Evolutionary conservation across 169 alveolate species (phyloP).

Genomic region (Plasmodium reichenowi): DNA sequence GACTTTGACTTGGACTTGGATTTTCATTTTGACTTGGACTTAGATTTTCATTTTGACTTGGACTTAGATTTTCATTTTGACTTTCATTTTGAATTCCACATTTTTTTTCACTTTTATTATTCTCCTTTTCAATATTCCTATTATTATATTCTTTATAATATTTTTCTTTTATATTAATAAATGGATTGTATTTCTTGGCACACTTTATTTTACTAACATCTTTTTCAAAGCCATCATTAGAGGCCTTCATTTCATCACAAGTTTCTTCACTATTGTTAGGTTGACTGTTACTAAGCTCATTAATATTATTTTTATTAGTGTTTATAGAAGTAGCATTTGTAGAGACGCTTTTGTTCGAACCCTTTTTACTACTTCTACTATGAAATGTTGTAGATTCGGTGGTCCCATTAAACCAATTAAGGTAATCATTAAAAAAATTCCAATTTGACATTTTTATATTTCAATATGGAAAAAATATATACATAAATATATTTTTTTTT

Average conservation of each 20-base stretch:
- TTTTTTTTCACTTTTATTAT: neutral
- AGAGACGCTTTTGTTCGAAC: no score
- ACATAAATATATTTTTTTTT: constrained; percentile 3
- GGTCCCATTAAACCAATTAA: constrained; percentile 27
- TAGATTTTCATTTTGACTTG: neutral
- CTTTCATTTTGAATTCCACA: neutral
- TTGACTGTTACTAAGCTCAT: no score
- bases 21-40: neutral
- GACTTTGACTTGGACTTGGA: neutral
- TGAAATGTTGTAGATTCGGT: neutral
- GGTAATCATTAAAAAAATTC: constrained; percentile 33
- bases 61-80: neutral
- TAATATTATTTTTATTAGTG: no score
- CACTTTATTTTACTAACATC: constrained; percentile 4
- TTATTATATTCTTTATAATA: neutral
- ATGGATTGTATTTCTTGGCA: neutral
- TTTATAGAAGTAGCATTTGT: no score
- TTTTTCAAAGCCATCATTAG: constrained; percentile 3
- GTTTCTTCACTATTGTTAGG: neutral
- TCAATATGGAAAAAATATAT: neutral
- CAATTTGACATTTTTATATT: constrained; percentile 41
- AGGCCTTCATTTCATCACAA: neutral
- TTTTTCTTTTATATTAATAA: neutral
- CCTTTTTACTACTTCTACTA: no score
- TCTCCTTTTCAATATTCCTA: neutral